phyloP scores from a whole-genome alignment of 768 basidiomycete species.

The Dioszegia aurantiaca region DNA sequence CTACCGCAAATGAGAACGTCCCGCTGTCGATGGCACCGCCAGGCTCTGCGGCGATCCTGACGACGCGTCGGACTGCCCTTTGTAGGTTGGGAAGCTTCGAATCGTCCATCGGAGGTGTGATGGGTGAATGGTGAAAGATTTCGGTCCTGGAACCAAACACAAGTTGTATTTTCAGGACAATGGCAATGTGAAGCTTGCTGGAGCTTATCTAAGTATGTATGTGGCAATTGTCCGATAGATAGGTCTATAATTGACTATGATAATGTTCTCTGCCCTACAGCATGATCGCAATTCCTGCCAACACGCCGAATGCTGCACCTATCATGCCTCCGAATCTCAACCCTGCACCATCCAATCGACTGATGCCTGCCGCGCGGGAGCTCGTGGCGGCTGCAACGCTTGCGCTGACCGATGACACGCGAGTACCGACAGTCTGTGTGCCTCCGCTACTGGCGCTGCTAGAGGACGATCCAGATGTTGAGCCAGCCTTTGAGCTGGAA shows the following conservation, averaged over 20 bases:
- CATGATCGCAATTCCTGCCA: conserved; percentile 7
- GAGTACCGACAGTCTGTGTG: conserved; percentile 18
- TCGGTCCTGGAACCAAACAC: conserved; percentile 20
- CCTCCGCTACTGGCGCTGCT: conserved; percentile 4
- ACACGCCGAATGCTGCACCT: background rate
- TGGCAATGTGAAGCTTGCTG: background rate
- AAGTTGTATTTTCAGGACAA: too few relatives aligned
- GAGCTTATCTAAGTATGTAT: background rate
- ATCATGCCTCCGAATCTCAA: conserved; percentile 8
- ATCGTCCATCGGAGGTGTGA: conserved; percentile 21
- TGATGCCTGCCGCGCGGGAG: background rate
- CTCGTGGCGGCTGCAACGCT: conserved; percentile 8
- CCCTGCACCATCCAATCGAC: background rate
- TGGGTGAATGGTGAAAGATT: background rate
- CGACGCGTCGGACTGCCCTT: background rate
- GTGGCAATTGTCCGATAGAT: background rate
- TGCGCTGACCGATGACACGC: background rate
- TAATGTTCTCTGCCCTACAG: conserved; percentile 9
- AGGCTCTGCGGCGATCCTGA: conserved; percentile 22
- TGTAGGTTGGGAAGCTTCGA: conserved; percentile 21
- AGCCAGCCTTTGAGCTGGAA: conserved; percentile 16
- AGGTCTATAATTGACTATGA: too few relatives aligned
- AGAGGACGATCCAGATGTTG: background rate
- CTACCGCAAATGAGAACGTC: conserved; percentile 16
- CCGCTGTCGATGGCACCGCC: conserved; percentile 26